Base-by-base conservation (phyloP, 306 rosid species). In the Leucaena leucocephala region DNA sequence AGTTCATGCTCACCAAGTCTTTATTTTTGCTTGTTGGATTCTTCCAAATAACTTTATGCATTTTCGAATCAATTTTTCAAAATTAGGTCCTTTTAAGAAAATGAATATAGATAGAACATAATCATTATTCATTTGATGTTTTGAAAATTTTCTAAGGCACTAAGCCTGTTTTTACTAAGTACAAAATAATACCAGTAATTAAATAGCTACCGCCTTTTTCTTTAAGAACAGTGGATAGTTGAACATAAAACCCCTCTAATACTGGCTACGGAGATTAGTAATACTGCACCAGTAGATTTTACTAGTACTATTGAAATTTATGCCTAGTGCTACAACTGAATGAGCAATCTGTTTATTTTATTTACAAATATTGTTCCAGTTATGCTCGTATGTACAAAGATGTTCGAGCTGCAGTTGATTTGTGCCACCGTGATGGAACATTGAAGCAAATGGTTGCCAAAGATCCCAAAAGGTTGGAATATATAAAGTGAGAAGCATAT, bases 361-460 rank as follows among this genome's bases (percentile, higher is more conserved):
- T 33, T 46, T 42, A 44, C 68, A 13, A 55, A 59, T 76, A 16
- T 78, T 72, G 72, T 84, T 77, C 78, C 88, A 95, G 99, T 71
- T 95, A 93, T 73, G 87, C 97, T 79, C 86, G 86, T 36, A 91
- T 95, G 86, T 95, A 95, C 86, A 93, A 87, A 91, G 99, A 95
- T 91, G 96, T 95, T 81, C 90, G 99, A 85, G 99, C 98, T 74
- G 99, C 99, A 21, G 97, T 95, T 85, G 99, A 95, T 85, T 83
- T 95, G 88, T 95, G 99, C 82, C 98, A 95, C 81, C 99, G 98
- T 27, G 99, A 95, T 79, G 99, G 99, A 83, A 95, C 99, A 55
- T 85, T 95, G 84, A 95, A 95, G 93, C 95, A 88, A 85, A 89
- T 91, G 98, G 99, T 95, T 82, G 99, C 98, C 74, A 81, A 86